Conservation (phyloP, 2,329 filamentous ascomycete species). For the Magnaporthiopsis poae region DNA sequence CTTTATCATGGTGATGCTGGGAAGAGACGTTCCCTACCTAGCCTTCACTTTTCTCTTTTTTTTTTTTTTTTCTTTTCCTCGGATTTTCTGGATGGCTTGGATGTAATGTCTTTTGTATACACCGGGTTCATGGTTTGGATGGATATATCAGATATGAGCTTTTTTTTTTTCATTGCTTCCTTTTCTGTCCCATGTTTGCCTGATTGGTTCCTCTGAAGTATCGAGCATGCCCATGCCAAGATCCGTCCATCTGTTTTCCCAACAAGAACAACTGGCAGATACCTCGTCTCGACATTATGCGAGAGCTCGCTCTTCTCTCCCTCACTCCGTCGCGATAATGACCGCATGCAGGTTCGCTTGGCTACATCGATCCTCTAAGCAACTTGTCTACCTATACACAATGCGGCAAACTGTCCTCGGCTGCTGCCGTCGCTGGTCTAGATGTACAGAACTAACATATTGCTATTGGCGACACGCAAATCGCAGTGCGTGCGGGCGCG, state of each 20-base stretch:
- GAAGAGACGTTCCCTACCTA: neutral
- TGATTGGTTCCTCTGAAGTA: neutral
- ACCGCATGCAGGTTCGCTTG: too few species aligned
- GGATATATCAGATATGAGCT: neutral
- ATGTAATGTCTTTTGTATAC: constrained; percentile 8
- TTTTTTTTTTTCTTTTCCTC: neutral
- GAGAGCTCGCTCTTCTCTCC: too few species aligned
- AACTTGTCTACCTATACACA: too few species aligned
- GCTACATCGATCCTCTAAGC: too few species aligned
- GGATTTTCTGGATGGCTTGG: neutral
- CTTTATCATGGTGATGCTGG: constrained; percentile 1
- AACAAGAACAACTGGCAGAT: too few species aligned
- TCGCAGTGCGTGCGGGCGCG: neutral
- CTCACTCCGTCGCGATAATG: too few species aligned
- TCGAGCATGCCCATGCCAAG: neutral
- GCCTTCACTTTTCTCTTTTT: neutral
- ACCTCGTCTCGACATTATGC: too few species aligned
- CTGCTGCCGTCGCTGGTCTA: too few species aligned
- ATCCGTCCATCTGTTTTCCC: neutral
- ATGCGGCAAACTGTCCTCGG: too few species aligned
- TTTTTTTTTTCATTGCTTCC: neutral
- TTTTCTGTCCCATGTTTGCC: neutral
- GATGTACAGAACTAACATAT: neutral
- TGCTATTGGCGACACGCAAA: neutral
- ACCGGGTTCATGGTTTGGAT: neutral